phyloP scores from a whole-genome alignment of 768 basidiomycete genomes.

The Agaricus sinodeliciosus region DNA sequence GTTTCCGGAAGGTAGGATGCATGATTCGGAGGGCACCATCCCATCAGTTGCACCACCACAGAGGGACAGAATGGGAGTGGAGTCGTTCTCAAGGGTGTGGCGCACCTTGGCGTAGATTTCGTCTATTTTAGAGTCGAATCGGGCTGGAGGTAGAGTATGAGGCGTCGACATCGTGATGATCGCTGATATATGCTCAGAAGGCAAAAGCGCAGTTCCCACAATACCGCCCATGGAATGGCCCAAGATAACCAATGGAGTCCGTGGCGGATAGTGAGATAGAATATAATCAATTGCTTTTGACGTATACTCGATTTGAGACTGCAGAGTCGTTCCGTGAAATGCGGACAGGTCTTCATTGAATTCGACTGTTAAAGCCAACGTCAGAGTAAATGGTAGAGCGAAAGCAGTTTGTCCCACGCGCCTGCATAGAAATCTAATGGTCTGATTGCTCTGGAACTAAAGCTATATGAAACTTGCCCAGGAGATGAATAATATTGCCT shows the following conservation, averaged over 20 bases:
- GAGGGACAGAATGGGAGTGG: conserved; percentile 73
- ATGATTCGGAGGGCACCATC: conserved; percentile 89
- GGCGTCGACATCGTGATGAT: conserved; percentile 98
- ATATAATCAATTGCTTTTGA: conserved; percentile 68
- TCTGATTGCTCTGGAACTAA: conserved; percentile 38
- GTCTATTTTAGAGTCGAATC: conserved; percentile 79
- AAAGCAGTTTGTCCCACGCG: conserved; percentile 19
- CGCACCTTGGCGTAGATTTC: conserved; percentile 53
- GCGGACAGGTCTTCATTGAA: conserved; percentile 98
- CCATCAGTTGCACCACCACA: conserved; percentile 91
- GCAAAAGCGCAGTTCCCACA: conserved; percentile 76
- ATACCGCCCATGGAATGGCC: conserved; percentile 99
- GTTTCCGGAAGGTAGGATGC: conserved; percentile 43
- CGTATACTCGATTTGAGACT: conserved; percentile 75
- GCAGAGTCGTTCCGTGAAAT: conserved; percentile 85
- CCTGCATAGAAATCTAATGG: conserved; percentile 85
- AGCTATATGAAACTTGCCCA: conserved; percentile 44
- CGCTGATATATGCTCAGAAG: conserved; percentile 57
- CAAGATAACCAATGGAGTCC: conserved; percentile 66
- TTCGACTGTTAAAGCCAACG: conserved; percentile 52
- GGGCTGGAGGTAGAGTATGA: conserved; percentile 79
- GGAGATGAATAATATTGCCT: conserved; percentile 73
- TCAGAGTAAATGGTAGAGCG: neutral
- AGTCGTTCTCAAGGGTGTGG: conserved; percentile 30
- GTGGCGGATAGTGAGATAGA: conserved; percentile 62